Percentiles rank a stretch among this genome's conserved stretches.
Conservation (phyloP, 2,329 filamentous ascomycete genomes). For the Botrytis aclada region DNA sequence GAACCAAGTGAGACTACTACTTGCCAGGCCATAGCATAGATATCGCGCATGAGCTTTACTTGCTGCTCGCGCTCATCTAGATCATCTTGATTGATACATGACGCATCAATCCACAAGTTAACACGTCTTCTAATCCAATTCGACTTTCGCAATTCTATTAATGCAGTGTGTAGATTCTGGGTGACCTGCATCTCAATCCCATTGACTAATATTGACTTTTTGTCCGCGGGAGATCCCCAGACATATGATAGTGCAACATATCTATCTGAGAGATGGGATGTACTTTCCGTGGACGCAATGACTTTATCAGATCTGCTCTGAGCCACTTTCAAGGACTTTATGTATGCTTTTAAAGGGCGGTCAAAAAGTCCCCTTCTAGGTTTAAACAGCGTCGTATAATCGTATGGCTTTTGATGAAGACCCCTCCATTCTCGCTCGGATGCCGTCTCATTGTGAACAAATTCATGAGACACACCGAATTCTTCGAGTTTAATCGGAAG, state of each 20-base stretch:
- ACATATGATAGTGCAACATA: conserved; percentile 15
- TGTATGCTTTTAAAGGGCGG: conserved; percentile 3
- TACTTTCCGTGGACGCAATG: fast-evolving
- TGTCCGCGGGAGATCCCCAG: conserved; percentile 7
- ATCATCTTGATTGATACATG: conserved; percentile 24
- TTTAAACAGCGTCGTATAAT: conserved; percentile 8
- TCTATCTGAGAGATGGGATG: conserved; percentile 3
- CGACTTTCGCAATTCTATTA: not conserved
- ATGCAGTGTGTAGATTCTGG: conserved; percentile 2
- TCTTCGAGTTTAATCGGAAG: not conserved
- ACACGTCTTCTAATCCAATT: conserved; percentile 7
- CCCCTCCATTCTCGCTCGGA: not conserved
- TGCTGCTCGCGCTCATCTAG: conserved; percentile 19
- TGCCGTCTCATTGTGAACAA: not conserved
- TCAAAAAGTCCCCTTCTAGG: conserved; percentile 6
- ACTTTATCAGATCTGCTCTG: not conserved
- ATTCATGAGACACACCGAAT: not conserved
- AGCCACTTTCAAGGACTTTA: not conserved
- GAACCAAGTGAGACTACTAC: conserved; percentile 10
- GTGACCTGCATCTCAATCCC: conserved; percentile 8
- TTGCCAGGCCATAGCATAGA: conserved; percentile 19
- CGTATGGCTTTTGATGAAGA: not conserved
- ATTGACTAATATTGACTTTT: conserved; percentile 13
- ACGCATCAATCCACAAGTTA: conserved; percentile 20
- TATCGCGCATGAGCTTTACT: conserved; percentile 19